These are phyloP conservation scores for Lathyrus oleraceus DNA, from an alignment of 306 rosid species.

Conservation along the genomic window DNA sequence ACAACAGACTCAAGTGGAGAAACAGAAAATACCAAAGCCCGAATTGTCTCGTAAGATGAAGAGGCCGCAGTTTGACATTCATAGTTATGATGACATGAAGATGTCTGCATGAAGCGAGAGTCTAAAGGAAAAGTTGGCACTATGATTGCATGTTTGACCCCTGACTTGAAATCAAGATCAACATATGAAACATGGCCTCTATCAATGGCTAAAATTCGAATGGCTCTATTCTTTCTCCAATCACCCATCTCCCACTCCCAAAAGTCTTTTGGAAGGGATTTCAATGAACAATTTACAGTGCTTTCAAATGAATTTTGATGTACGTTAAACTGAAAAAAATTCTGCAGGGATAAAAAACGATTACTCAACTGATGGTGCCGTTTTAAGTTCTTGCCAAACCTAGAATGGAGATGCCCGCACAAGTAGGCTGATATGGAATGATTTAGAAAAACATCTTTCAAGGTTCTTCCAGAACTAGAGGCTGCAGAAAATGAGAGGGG, in stretches of 20 bases:
- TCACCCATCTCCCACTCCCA: constrained; percentile 99
- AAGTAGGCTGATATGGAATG: constrained; percentile 86
- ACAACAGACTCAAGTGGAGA: constrained; percentile 64
- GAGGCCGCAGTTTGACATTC: constrained; percentile 56
- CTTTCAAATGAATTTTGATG: constrained; percentile 49
- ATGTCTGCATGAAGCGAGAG: constrained; percentile 76
- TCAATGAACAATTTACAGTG: constrained; percentile 61
- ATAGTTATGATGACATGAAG: constrained; percentile 49
- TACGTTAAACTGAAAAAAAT: constrained; percentile 64
- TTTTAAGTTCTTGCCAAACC: constrained; percentile 83
- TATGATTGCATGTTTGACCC: constrained; percentile 53
- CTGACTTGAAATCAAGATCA: constrained; percentile 74
- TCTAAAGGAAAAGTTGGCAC: constrained; percentile 94
- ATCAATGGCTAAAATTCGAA: constrained; percentile 89
- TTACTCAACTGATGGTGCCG: constrained; percentile 66
- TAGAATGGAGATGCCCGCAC: constrained; percentile 91
- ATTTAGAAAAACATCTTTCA: constrained; percentile 72
- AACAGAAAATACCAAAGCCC: constrained; percentile 80
- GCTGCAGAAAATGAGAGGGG: constrained; percentile 83
- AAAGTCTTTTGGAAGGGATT: constrained; percentile 58
- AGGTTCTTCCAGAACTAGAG: constrained; percentile 71
- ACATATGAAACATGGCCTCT: constrained; percentile 69
- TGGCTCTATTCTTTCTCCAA: constrained; percentile 82
- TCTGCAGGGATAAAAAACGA: constrained; percentile 44
- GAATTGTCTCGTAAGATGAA: constrained; percentile 64